Percentiles rank a stretch among this genome's conserved stretches.
Conservation (phyloP, 306 rosid genomes). For the Rubus idaeus region DNA sequence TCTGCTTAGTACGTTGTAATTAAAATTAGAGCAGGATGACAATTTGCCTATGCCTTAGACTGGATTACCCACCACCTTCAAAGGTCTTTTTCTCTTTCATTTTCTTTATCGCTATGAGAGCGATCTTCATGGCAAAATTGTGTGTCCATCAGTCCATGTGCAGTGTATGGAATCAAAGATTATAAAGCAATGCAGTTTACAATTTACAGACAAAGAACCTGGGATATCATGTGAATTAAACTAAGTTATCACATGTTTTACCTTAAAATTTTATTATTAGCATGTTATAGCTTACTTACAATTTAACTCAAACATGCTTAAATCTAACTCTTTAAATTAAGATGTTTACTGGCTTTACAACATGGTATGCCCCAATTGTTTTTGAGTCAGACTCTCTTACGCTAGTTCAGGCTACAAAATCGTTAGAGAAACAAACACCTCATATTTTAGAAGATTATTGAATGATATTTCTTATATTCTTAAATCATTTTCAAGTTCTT, state of each 20-base stretch:
- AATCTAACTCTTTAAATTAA: background rate
- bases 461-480: too few species aligned
- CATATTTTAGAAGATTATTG: too few species aligned
- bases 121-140: background rate
- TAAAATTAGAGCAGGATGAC: background rate
- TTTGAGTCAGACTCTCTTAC: too few species aligned
- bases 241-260: background rate
- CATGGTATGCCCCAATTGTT: too few species aligned
- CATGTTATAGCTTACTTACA: background rate
- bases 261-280: background rate
- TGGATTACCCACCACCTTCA: background rate
- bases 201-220: background rate
- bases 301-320: background rate
- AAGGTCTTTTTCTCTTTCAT: background rate
- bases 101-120: background rate
- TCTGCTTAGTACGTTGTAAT: background rate
- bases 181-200: background rate
- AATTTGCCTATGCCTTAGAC: background rate
- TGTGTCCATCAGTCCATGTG: background rate
- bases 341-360: too few species aligned
- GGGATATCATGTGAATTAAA: background rate
- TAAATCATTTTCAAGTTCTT: too few species aligned
- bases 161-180: background rate
- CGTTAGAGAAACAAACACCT: too few species aligned
- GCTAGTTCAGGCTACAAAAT: too few species aligned